Evolutionary conservation across 805 yeast genomes (phyloP).

Genomic region (Ogataea paraovalis): DNA sequence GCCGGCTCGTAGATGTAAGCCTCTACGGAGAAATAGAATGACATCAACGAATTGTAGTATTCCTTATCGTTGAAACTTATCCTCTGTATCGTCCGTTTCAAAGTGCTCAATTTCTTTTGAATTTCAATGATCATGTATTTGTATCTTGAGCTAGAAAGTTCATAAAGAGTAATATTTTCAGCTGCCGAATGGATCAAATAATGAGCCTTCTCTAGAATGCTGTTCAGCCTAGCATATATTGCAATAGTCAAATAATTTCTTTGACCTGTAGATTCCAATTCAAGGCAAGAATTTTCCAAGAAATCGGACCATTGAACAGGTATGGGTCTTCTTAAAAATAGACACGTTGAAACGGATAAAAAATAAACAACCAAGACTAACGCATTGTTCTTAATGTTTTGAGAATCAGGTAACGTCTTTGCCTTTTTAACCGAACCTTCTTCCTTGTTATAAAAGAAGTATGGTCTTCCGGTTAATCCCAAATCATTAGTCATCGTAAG

Average conservation of each 20-base stretch:
- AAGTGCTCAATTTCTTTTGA: conserved; percentile 40
- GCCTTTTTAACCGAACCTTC: conserved; percentile 41
- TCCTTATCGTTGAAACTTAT: conserved; percentile 27
- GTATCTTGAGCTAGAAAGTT: conserved; percentile 27
- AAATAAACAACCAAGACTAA: conserved; percentile 58
- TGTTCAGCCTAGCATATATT: conserved; percentile 53
- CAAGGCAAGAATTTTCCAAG: conserved; percentile 55
- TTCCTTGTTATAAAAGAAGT: conserved; percentile 36
- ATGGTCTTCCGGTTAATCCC: conserved; percentile 59
- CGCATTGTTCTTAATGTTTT: conserved; percentile 43
- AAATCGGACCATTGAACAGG: conserved; percentile 62
- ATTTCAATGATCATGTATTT: conserved; percentile 45
- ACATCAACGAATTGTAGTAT: conserved; percentile 35
- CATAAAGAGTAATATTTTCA: conserved; percentile 31
- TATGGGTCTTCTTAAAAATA: conserved; percentile 61
- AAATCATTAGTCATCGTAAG: conserved; percentile 70
- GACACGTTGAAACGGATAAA: conserved; percentile 57
- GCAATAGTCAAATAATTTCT: conserved; percentile 43
- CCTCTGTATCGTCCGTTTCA: conserved; percentile 37
- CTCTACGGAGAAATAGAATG: conserved; percentile 59
- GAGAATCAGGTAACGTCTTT: conserved; percentile 35
- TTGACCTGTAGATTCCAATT: conserved; percentile 38
- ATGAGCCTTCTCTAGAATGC: conserved; percentile 59
- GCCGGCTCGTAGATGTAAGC: conserved; percentile 63
- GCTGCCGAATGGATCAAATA: conserved; percentile 42